Base-by-base conservation (phyloP, 202 grass and related monocot genomes). In the Cymbopogon flexuosus region DNA sequence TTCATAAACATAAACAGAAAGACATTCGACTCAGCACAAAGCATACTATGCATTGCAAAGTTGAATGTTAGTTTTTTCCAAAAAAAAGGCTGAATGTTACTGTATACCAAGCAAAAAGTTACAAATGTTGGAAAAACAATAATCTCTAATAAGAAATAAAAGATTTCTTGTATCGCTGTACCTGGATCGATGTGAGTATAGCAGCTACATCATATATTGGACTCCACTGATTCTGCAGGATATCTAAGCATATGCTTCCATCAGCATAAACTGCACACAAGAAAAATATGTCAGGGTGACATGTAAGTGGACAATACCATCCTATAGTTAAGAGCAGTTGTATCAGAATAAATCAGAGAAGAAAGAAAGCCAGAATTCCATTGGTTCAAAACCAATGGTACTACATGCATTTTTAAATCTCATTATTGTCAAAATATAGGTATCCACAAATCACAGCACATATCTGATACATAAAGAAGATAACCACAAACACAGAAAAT, bases 191-290 rank as follows among this genome's bases (percentile, higher is more conserved):
- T 36, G 94, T 94, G 74, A 97, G 89, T 78, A 97, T 94, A 66
- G 94, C 94, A 72, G 94, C 94, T 62, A 94, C 91, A 79, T 97
- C 94, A 87, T 97, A 97, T 83, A 97, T 97, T 3, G 94, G 91
- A 40, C 94, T 97, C 91, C 91, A 97, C 54, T 94, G 94, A 56
- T 97, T 97, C 61, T 94, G 91, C 71, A 94, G 88, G 71, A 97
- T 97, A 88, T 97, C 94, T 82, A 97, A 86, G 81, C 91, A 94
- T 87, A 97, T 94, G 84, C 91, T 97, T 73, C 94, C 94, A 89
- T 94, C 91, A 63, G 94, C 91, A 92, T 97, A 97, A 89, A 97
- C 94, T 94, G 72, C 21, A 72, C 60, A 15, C 61, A 60, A 66
- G 10, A 65, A 52, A 62, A 63, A 64, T 84, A 46, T 24, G 31